A percentile compares a stretch with the other conserved stretches of the same genome.
Conservation (phyloP, 352 stramenopile genomes). For the Globisporangium parvum region DNA sequence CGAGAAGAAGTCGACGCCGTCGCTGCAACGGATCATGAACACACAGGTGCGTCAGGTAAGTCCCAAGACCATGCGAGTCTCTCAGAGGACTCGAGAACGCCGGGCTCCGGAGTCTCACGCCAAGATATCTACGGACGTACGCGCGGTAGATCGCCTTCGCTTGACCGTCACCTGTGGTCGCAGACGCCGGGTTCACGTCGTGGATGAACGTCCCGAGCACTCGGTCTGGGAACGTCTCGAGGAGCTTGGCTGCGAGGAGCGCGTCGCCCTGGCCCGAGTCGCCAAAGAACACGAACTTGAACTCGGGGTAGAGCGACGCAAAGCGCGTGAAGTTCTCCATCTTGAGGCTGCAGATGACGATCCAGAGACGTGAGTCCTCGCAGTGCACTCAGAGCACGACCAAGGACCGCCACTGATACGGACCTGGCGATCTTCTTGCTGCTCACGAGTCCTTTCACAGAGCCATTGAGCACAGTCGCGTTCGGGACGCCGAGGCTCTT, state of each 20-base stretch:
- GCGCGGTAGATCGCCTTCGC: slow-evolving; percentile 45
- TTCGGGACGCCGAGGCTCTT: slow-evolving; percentile 70
- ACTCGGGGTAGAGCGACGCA: slow-evolving; percentile 74
- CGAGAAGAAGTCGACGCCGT: slow-evolving; percentile 70
- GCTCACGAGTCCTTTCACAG: slow-evolving; percentile 72
- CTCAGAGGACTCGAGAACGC: too few relatives aligned
- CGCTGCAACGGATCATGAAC: slow-evolving; percentile 16
- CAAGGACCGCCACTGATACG: too few relatives aligned
- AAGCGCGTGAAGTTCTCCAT: slow-evolving; percentile 80
- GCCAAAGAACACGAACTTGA: slow-evolving; percentile 84
- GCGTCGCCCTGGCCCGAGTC: slow-evolving; percentile 79
- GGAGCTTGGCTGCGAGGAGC: slow-evolving; percentile 55
- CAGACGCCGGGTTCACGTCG: slow-evolving; percentile 53
- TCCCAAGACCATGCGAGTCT: not conserved
- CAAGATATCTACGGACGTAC: slow-evolving; percentile 25
- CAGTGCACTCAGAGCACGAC: too few relatives aligned
- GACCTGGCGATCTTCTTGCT: slow-evolving; percentile 75
- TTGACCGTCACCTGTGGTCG: slow-evolving; percentile 56
- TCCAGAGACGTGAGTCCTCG: not conserved
- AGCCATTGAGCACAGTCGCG: slow-evolving; percentile 75
- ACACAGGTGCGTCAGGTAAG: not conserved
- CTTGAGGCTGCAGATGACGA: slow-evolving; percentile 36
- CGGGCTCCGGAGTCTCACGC: too few relatives aligned
- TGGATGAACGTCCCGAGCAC: slow-evolving; percentile 79
- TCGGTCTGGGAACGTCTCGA: slow-evolving; percentile 46